Percentiles rank a stretch among this genome's conserved stretches.
These are phyloP conservation scores for Colletotrichum salicis DNA, from an alignment of 2,329 filamentous ascomycete genomes.

Conservation along the genomic window DNA sequence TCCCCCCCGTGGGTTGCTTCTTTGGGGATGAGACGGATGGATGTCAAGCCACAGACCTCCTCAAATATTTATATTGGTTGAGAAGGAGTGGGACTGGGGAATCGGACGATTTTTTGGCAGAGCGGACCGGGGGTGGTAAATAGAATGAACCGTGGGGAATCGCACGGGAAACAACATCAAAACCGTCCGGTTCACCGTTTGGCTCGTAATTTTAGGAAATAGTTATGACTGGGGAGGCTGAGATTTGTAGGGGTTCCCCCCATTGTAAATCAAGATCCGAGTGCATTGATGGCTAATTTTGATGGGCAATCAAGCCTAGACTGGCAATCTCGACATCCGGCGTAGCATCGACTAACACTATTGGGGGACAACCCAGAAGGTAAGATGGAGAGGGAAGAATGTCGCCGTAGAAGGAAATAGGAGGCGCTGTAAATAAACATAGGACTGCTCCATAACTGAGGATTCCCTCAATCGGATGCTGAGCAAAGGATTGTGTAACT, in stretches of 20 bases:
- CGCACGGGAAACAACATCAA: neutral
- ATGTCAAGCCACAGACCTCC: neutral
- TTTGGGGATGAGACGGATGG: neutral
- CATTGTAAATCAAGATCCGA: slow-evolving; percentile 19
- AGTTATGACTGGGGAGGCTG: neutral
- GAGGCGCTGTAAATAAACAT: slow-evolving; percentile 1
- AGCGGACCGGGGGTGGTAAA: slow-evolving; percentile 3
- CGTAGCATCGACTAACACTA: slow-evolving; percentile 13
- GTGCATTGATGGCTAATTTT: slow-evolving; percentile 33
- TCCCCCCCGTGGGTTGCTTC: neutral
- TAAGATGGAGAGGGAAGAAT: neutral
- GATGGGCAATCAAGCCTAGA: slow-evolving; percentile 30
- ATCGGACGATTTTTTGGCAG: slow-evolving; percentile 6
- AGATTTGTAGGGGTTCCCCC: slow-evolving; percentile 14
- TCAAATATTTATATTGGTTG: neutral
- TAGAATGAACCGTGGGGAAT: slow-evolving; percentile 1
- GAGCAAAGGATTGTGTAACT: slow-evolving; percentile 5
- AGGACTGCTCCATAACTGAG: neutral
- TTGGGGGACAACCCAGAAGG: neutral
- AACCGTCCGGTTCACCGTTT: neutral
- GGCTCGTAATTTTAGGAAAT: neutral
- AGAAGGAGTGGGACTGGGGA: neutral
- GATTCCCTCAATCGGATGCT: neutral
- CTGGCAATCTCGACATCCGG: slow-evolving; percentile 21
- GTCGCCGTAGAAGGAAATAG: neutral